Evolutionary conservation across 73 alveolate genomes (phyloP).

Genomic region (Paramecium tetraurelia): DNA sequence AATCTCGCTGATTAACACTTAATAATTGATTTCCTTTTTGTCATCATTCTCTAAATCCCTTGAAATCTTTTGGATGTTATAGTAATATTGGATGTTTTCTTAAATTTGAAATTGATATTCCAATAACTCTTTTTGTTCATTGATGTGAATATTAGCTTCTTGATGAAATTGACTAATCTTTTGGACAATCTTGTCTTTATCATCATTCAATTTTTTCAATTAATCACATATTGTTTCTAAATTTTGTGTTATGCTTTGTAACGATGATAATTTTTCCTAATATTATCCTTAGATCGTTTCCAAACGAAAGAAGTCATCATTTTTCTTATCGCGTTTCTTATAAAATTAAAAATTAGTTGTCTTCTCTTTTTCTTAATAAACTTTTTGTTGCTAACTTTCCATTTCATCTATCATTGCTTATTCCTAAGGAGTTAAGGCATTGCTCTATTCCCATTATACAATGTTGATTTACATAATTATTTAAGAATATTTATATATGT

Average conservation of each 20-base stretch:
- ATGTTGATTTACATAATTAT: not conserved
- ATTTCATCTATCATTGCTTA: not conserved
- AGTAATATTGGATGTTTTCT: not conserved
- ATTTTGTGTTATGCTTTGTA: not conserved
- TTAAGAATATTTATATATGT: not conserved
- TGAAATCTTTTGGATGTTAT: not conserved
- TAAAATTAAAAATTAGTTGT: not conserved
- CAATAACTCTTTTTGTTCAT: constrained; percentile 1
- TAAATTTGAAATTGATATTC: not conserved
- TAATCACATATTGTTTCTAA: constrained; percentile 1
- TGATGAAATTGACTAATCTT: constrained; percentile 30
- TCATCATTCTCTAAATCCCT: not conserved
- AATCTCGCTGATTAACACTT: not conserved
- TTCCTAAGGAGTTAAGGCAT: not conserved
- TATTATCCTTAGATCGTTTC: not conserved
- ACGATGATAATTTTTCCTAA: not conserved
- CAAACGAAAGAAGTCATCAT: not conserved
- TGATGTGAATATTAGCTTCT: constrained; percentile 22
- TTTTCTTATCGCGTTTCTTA: not conserved
- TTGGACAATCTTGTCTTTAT: not conserved
- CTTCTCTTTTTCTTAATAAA: not conserved
- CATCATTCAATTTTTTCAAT: constrained; percentile 3
- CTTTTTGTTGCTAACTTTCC: not conserved
- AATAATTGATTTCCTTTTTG: not conserved
- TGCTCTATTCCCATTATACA: not conserved